Evolutionary conservation across 2,329 filamentous ascomycete species (phyloP).

Genomic region (Metarhizium album): DNA sequence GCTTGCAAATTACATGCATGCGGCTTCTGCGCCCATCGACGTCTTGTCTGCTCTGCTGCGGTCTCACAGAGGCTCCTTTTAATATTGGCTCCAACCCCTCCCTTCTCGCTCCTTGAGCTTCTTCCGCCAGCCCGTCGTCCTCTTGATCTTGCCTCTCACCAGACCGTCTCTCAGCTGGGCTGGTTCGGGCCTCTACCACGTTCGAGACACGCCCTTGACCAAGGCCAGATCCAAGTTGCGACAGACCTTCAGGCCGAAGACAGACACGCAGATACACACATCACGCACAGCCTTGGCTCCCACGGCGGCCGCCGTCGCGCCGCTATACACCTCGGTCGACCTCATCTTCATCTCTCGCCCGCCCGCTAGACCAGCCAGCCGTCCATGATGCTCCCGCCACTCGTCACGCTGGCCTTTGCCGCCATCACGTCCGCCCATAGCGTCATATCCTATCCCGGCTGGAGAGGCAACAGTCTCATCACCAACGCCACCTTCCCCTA

Average conservation of each 20-base stretch:
- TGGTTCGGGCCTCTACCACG: background rate
- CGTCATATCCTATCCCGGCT: conserved; percentile 79
- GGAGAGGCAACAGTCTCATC: conserved; percentile 76
- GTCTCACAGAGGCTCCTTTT: background rate
- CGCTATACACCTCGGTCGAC: too few species aligned
- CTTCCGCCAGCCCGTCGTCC: background rate
- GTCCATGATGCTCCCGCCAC: background rate
- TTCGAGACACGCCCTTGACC: too few species aligned
- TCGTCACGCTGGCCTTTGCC: conserved; percentile 32
- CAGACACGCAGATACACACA: too few species aligned
- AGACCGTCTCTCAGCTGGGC: background rate
- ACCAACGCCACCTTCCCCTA: conserved; percentile 72
- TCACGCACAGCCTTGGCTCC: too few species aligned
- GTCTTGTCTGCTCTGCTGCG: too few species aligned
- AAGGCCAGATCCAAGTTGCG: too few species aligned
- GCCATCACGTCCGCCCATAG: conserved; percentile 55
- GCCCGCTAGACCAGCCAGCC: too few species aligned
- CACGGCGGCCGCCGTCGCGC: too few species aligned
- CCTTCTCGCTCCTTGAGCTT: background rate
- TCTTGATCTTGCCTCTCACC: background rate
- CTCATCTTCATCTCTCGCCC: too few species aligned
- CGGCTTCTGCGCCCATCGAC: background rate
- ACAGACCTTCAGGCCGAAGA: too few species aligned
- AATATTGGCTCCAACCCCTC: background rate
- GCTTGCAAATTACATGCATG: background rate